Conservation (phyloP, 805 yeast genomes). For the Pichia gijzeniarum region DNA sequence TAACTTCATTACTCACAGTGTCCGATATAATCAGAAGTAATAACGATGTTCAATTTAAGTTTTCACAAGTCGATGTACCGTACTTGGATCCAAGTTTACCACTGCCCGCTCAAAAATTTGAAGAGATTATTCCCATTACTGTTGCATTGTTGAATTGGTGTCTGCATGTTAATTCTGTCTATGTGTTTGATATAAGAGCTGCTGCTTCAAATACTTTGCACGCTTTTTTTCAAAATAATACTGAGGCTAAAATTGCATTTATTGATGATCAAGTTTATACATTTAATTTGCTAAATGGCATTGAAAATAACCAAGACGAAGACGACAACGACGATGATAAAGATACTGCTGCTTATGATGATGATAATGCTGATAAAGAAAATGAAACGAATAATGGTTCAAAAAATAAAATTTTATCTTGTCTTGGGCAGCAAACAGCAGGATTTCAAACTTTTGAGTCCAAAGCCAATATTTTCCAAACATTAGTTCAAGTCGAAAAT, state of each 20-base stretch:
- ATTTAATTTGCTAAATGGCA: conserved; percentile 30
- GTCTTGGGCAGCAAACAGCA: conserved; percentile 7
- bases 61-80: conserved; percentile 86
- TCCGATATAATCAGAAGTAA: conserved; percentile 73
- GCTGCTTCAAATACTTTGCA: conserved; percentile 63
- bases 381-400: neutral
- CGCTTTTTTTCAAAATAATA: conserved; percentile 61
- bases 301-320: conserved; percentile 4
- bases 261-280: conserved; percentile 56
- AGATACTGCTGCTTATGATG: no score
- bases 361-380: no score
- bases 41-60: conserved; percentile 57
- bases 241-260: conserved; percentile 54
- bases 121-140: conserved; percentile 55
- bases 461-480: conserved; percentile 58
- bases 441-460: conserved; percentile 26
- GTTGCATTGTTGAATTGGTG: conserved; percentile 80
- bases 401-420: neutral
- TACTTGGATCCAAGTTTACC: conserved; percentile 63
- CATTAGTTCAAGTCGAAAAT: conserved; percentile 72
- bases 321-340: conserved; percentile 3
- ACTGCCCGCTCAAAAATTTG: conserved; percentile 26
- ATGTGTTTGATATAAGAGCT: conserved; percentile 72
- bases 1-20: conserved; percentile 62
- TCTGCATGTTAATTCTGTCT: conserved; percentile 71